Evolutionary conservation across 306 rosid genomes (phyloP).

Genomic region (Malus sieversii): DNA sequence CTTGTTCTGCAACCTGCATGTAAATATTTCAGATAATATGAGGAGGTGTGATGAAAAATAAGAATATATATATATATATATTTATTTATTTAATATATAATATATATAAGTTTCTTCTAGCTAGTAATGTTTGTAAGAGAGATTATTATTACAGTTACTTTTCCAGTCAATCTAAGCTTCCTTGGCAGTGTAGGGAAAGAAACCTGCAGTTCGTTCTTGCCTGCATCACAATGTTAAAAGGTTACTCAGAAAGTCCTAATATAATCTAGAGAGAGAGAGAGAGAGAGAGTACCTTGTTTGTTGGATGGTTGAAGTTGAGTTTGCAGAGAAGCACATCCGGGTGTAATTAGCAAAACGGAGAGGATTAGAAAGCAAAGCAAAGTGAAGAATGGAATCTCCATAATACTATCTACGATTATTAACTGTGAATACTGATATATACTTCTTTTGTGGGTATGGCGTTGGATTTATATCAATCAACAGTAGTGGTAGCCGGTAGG

Average conservation of each 20-base stretch:
- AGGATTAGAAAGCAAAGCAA: constrained; percentile 18
- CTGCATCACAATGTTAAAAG: constrained; percentile 8
- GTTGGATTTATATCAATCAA: constrained; percentile 3
- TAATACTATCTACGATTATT: background rate
- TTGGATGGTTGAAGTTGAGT: constrained; percentile 21
- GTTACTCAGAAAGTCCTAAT: background rate
- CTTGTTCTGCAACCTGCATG: constrained; percentile 27
- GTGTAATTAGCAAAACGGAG: constrained; percentile 23
- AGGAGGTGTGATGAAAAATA: background rate
- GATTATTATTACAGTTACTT: constrained; percentile 23
- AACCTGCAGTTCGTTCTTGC: constrained; percentile 12
- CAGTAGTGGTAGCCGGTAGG: constrained; percentile 9
- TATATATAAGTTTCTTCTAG: background rate
- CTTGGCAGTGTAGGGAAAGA: constrained; percentile 42
- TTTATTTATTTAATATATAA: too few species aligned
- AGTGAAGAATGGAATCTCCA: constrained; percentile 29
- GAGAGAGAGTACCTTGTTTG: constrained; percentile 29
- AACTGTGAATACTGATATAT: background rate
- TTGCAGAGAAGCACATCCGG: constrained; percentile 34
- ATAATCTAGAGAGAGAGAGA: background rate
- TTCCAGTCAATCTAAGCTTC: constrained; percentile 40
- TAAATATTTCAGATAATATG: too few species aligned
- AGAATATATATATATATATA: too few species aligned
- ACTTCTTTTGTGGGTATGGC: constrained; percentile 9
- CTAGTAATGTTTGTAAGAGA: background rate